Evolutionary conservation across 73 alveolate species (phyloP).

Genomic region (Paramecium pentaurelia): DNA sequence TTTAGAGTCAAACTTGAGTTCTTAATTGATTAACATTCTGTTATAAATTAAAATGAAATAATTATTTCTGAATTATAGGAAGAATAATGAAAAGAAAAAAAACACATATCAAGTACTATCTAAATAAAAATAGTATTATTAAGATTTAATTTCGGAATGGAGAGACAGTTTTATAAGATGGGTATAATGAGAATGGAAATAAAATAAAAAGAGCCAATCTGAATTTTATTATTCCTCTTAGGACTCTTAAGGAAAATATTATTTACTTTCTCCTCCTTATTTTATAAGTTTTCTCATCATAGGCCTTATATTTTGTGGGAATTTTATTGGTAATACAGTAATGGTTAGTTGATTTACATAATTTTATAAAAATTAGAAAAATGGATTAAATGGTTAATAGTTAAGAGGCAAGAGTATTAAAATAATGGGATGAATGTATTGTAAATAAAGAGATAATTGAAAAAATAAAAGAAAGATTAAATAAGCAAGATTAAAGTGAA

Average conservation of each 20-base stretch:
- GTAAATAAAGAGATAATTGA: neutral
- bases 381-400: neutral
- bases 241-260: neutral
- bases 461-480: neutral
- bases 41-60: conserved; percentile 16
- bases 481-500: neutral
- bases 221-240: neutral
- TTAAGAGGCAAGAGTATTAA: neutral
- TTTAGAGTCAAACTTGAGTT: neutral
- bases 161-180: neutral
- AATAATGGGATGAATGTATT: conserved; percentile 38
- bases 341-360: neutral
- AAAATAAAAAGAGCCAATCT: neutral
- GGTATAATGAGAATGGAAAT: neutral
- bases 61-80: conserved; percentile 13
- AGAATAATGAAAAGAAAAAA: neutral
- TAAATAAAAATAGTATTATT: neutral
- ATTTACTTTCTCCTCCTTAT: neutral
- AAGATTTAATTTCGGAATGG: conserved; percentile 18
- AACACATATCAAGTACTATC: conserved; percentile 11
- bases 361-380: neutral
- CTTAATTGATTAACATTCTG: conserved; percentile 29
- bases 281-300: neutral
- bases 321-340: neutral
- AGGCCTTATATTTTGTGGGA: neutral